Evolutionary conservation across 2,329 filamentous ascomycete species (phyloP).

Genomic region (Penicillium vulpinum): DNA sequence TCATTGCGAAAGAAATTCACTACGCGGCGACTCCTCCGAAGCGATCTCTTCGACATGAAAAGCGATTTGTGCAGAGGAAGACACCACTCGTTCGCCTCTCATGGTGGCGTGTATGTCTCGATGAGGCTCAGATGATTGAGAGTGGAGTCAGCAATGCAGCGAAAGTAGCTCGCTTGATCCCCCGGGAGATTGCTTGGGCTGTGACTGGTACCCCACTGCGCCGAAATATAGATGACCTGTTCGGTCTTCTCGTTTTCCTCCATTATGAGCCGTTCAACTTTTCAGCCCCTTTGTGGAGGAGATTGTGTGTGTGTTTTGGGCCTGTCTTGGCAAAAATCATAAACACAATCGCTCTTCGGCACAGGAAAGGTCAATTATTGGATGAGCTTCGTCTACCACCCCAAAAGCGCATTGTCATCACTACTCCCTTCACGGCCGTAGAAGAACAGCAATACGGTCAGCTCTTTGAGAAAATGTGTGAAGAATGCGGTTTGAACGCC

Average conservation of each 20-base stretch:
- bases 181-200: constrained; percentile 84
- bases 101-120: constrained; percentile 80
- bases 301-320: constrained; percentile 62
- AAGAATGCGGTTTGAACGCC: constrained; percentile 64
- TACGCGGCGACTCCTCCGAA: constrained; percentile 70
- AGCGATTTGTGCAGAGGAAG: constrained; percentile 64
- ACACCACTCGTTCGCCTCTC: constrained; percentile 78
- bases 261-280: constrained; percentile 73
- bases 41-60: constrained; percentile 64
- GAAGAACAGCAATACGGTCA: constrained; percentile 87
- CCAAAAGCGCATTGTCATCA: constrained; percentile 84
- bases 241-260: constrained; percentile 79
- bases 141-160: constrained; percentile 83
- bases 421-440: constrained; percentile 82
- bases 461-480: constrained; percentile 73
- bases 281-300: constrained; percentile 65
- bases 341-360: constrained; percentile 70
- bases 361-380: constrained; percentile 79
- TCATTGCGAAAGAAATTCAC: constrained; percentile 78
- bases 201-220: constrained; percentile 88
- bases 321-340: constrained; percentile 69
- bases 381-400: constrained; percentile 75
- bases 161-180: constrained; percentile 73
- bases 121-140: constrained; percentile 85
- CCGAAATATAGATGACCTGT: constrained; percentile 74